Conservation (phyloP, 257 asterid genomes). For the Capsicum baccatum region DNA sequence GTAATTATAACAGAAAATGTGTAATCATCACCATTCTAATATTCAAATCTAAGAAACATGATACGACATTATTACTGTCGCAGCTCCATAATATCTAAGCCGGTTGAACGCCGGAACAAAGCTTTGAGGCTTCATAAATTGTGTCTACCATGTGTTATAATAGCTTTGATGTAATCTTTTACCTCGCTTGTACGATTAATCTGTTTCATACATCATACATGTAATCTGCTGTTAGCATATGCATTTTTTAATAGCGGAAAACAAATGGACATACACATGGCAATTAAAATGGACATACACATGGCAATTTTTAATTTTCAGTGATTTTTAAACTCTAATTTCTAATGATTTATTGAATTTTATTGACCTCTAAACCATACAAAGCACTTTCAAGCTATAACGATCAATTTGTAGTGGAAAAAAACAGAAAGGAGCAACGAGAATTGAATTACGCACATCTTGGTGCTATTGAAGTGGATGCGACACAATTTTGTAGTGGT, state of each 20-base stretch:
- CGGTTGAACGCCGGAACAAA: background rate
- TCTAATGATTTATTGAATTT: background rate
- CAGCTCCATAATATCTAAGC: background rate
- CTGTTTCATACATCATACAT: background rate
- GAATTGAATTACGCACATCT: background rate
- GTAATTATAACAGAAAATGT: slow-evolving; percentile 37
- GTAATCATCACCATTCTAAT: slow-evolving; percentile 29
- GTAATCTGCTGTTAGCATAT: background rate
- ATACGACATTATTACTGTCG: slow-evolving; percentile 11
- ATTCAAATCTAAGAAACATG: slow-evolving; percentile 32
- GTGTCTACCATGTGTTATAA: background rate
- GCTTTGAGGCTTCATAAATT: slow-evolving; percentile 1
- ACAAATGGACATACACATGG: background rate
- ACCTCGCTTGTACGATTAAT: background rate
- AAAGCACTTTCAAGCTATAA: background rate
- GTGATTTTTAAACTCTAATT: background rate
- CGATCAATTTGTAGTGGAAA: background rate
- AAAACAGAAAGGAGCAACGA: background rate
- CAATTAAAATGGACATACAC: background rate
- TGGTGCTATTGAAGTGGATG: too few relatives aligned
- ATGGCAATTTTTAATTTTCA: background rate
- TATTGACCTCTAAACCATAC: background rate
- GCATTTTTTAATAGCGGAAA: too few relatives aligned
- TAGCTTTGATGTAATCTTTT: background rate
- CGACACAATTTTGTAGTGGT: too few relatives aligned